Evolutionary conservation across 192 early-diverging fungal genomes (phyloP).

Genomic region (Coemansia sp.): DNA sequence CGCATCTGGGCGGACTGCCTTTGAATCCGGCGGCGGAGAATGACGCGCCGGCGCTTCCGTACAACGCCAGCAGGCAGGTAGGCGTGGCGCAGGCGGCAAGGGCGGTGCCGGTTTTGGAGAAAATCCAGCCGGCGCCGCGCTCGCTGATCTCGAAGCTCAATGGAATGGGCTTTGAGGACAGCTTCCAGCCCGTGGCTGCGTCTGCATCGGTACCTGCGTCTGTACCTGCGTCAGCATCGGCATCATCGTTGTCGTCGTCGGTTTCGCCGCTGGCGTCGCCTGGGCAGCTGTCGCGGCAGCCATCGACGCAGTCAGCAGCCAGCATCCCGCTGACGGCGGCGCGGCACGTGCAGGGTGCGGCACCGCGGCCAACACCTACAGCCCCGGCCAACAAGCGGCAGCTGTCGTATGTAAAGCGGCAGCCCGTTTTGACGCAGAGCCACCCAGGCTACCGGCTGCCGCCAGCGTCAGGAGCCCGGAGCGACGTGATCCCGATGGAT

Average conservation of each 20-base stretch:
- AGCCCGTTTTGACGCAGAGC: neutral
- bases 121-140: conserved; percentile 25
- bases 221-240: neutral
- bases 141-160: conserved; percentile 36
- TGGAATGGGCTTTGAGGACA: conserved; percentile 33
- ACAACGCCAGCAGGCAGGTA: conserved; percentile 11
- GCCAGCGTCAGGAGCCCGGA: neutral
- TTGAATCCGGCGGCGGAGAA: conserved; percentile 30
- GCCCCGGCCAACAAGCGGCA: neutral
- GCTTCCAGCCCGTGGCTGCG: conserved; percentile 23
- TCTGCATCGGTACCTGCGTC: neutral
- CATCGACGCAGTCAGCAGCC: neutral
- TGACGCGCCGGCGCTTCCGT: conserved; percentile 35
- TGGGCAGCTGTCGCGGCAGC: neutral
- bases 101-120: conserved; percentile 15
- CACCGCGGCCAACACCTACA: neutral
- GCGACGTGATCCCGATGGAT: conserved; percentile 12
- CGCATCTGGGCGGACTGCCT: too few species aligned
- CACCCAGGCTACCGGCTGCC: conserved; percentile 4
- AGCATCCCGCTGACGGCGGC: conserved; percentile 12
- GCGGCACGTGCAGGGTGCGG: conserved; percentile 7
- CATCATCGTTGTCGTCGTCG: neutral
- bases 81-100: neutral
- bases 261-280: neutral
- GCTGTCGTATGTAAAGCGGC: conserved; percentile 3